Evolutionary conservation across 805 yeast species (phyloP).

Genomic region (Ogataea methylovora): DNA sequence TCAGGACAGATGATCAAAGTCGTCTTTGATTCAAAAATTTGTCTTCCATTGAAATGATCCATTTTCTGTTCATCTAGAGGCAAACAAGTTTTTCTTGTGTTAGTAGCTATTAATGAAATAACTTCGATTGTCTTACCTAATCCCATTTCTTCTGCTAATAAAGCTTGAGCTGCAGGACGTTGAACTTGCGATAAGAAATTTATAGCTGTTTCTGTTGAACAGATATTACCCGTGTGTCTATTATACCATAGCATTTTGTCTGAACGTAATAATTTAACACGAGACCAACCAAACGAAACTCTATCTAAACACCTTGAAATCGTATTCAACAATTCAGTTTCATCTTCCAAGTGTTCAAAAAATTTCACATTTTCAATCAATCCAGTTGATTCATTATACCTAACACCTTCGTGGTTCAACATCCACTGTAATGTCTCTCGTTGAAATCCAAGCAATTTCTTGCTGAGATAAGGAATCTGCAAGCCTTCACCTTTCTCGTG

Average conservation of each 20-base stretch:
- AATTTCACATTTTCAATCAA: slow-evolving; percentile 17
- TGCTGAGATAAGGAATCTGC: slow-evolving; percentile 11
- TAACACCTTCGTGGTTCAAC: slow-evolving; percentile 40
- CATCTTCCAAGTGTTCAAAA: slow-evolving; percentile 6
- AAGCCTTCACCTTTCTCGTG: slow-evolving; percentile 4
- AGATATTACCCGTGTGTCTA: slow-evolving; percentile 39
- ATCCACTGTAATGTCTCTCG: slow-evolving; percentile 51
- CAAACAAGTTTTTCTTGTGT: slow-evolving; percentile 38
- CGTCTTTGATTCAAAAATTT: slow-evolving; percentile 49
- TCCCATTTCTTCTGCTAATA: slow-evolving; percentile 95
- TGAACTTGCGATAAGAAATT: slow-evolving; percentile 13
- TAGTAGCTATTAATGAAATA: slow-evolving; percentile 52
- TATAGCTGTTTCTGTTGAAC: slow-evolving; percentile 25
- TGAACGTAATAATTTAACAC: slow-evolving; percentile 9
- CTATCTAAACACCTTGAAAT: slow-evolving; percentile 28
- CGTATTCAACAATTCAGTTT: slow-evolving; percentile 9
- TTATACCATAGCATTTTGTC: slow-evolving; percentile 35
- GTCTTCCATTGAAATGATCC: slow-evolving; percentile 35
- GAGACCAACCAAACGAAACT: slow-evolving; percentile 49
- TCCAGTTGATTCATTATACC: slow-evolving; percentile 22
- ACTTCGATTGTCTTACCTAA: slow-evolving; percentile 91
- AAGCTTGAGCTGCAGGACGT: slow-evolving; percentile 41
- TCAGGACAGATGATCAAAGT: slow-evolving; percentile 84
- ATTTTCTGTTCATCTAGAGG: slow-evolving; percentile 15
- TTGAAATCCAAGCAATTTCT: slow-evolving; percentile 36